A percentile compares a stretch with the other conserved stretches of the same genome.
Conservation (phyloP, 2,329 filamentous ascomycete species). For the Dactylonectria macrodidyma region DNA sequence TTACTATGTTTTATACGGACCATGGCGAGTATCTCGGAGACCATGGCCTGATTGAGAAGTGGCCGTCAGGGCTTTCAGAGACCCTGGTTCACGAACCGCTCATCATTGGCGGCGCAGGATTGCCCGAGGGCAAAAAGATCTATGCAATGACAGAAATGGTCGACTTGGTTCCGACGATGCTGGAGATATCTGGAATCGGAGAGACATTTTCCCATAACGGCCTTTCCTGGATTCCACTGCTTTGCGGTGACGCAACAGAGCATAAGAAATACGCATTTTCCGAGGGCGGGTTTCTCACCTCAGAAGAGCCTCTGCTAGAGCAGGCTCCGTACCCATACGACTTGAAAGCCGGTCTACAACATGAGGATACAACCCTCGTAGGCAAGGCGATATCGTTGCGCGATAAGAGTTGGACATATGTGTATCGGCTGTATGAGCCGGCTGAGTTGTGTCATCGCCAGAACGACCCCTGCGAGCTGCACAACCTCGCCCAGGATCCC, state of each 20-base stretch:
- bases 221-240: conserved; percentile 51
- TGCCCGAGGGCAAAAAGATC: conserved; percentile 53
- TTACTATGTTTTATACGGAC: conserved; percentile 62
- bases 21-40: conserved; percentile 65
- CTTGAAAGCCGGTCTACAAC: conserved; percentile 61
- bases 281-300: conserved; percentile 61
- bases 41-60: conserved; percentile 64
- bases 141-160: conserved; percentile 61
- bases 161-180: conserved; percentile 60
- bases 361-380: conserved; percentile 59
- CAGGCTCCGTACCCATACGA: conserved; percentile 61
- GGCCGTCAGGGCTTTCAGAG: conserved; percentile 61
- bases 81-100: conserved; percentile 60
- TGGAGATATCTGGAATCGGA: conserved; percentile 55
- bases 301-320: conserved; percentile 62
- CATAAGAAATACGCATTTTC: conserved; percentile 60
- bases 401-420: conserved; percentile 56
- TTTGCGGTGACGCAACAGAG: conserved; percentile 40
- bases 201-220: conserved; percentile 60
- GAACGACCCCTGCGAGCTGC: conserved; percentile 55
- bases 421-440: conserved; percentile 63
- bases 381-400: conserved; percentile 59
- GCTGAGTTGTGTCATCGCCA: conserved; percentile 59
- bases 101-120: conserved; percentile 58
- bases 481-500: conserved; percentile 54